These are phyloP conservation scores for Aspergillus sojae DNA, from an alignment of 2,329 filamentous ascomycete species.

Conservation along the genomic window DNA sequence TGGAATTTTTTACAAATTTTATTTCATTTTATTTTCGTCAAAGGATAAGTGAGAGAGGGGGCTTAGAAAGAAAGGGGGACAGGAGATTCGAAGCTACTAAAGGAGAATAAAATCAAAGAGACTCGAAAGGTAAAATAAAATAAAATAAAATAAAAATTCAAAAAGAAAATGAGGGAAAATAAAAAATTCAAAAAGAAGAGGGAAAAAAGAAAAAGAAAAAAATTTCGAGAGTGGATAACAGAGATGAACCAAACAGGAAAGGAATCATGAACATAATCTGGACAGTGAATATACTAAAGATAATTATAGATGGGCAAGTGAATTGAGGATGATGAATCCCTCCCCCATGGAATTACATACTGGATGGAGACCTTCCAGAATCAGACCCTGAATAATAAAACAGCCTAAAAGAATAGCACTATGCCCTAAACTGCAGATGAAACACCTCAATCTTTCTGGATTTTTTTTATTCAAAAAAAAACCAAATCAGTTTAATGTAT, in stretches of 20 bases:
- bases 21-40: conserved; percentile 1
- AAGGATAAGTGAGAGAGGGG: conserved; percentile 7
- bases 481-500: not conserved
- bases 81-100: not conserved
- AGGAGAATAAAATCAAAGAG: conserved; percentile 7
- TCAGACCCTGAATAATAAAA: conserved; percentile 16
- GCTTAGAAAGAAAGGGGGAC: conserved; percentile 7
- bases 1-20: conserved; percentile 10
- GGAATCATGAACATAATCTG: conserved; percentile 5
- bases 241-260: not conserved
- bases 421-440: conserved; percentile 14
- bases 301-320: conserved; percentile 12
- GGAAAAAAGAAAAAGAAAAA: not conserved
- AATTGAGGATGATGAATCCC: conserved; percentile 10
- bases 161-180: not conserved
- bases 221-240: not conserved
- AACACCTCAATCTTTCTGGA: conserved; percentile 9
- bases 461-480: conserved; percentile 2
- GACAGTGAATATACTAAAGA: conserved; percentile 1
- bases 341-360: conserved; percentile 2
- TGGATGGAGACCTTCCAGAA: conserved; percentile 9
- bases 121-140: conserved; percentile 7
- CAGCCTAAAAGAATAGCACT: conserved; percentile 10
- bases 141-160: not conserved
- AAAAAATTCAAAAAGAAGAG: not conserved